These are phyloP conservation scores for Rhododendron williamsianum DNA, from an alignment of 148 eudicot genomes.

Conservation along the genomic window DNA sequence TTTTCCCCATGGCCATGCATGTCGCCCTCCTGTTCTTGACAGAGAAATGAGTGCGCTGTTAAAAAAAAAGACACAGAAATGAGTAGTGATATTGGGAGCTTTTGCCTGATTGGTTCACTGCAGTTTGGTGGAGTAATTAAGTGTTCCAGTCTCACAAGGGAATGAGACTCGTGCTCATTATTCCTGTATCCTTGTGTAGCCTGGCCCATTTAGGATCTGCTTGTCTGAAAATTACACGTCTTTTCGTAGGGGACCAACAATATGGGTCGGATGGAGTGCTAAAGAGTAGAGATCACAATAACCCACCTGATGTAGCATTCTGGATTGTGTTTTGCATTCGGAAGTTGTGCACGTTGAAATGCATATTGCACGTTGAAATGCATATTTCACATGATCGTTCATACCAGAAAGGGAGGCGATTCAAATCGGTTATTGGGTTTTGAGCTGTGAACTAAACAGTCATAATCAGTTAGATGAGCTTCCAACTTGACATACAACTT, in stretches of 20 bases:
- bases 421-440: neutral
- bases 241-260: no score
- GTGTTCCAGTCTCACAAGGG: neutral
- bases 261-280: no score
- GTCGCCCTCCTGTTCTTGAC: no score
- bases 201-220: neutral
- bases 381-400: neutral
- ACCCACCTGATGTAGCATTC: neutral
- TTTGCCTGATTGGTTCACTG: neutral
- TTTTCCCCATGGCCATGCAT: neutral
- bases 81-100: neutral
- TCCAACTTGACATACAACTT: no score
- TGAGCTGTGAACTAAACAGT: neutral
- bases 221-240: neutral
- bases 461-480: no score
- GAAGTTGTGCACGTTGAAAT: no score
- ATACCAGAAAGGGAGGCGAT: neutral
- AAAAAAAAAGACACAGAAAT: no score
- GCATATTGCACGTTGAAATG: neutral
- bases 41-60: no score
- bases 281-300: neutral
- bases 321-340: no score
- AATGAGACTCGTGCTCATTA: neutral
- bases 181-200: no score
- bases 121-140: neutral